Base-by-base conservation (phyloP, 495 filamentous ascomycete genomes). In the Margaritispora aquatica region DNA sequence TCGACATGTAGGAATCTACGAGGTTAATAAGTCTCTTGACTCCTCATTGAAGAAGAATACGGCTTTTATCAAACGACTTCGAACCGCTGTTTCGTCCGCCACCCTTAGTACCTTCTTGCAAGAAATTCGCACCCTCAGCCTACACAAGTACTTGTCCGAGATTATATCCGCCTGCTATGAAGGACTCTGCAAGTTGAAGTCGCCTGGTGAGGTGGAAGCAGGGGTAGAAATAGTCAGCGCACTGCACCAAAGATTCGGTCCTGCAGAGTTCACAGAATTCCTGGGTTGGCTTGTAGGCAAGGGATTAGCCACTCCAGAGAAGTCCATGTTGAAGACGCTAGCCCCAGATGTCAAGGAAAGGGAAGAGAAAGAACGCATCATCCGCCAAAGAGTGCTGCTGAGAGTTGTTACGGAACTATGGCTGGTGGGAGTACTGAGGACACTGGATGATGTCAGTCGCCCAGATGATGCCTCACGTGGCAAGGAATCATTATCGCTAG, bases 1-100 rank as follows among this genome's bases (percentile, higher is more conserved):
- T 41, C 0, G 23, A 17, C 2, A 24, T 46, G 20, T 65, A 96
- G 93, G 88, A 76, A 73, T 95, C 29, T 95, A 96, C 69, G 79
- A 84, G 31, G 84, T 92, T 59, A 82, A 79, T 71, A 79, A 82
- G 57, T 89, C 90, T 24, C 86, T 99, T 61, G 95, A 99, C 71
- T 96, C 95, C 19, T 93, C 92, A 27, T 80, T 99, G 66, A 97
- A 96, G 78, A 99, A 97, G 74, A 99, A 99, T 68, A 99, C 94
- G 13, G 92, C 93, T 58, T 97, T 97, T 72, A 99, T 99, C 71
- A 97, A 96, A 73, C 88, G 95, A 54, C 79, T 97, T 31, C 89
- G 94, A 34, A 96, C 94, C 26, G 89, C 91, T 41, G 86, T 97
- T 60, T 91, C 84, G 58, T 76, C 88, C 51, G 80, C 89, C 51